Conservation (phyloP, 495 filamentous ascomycete species). For the Letharia columbiana region DNA sequence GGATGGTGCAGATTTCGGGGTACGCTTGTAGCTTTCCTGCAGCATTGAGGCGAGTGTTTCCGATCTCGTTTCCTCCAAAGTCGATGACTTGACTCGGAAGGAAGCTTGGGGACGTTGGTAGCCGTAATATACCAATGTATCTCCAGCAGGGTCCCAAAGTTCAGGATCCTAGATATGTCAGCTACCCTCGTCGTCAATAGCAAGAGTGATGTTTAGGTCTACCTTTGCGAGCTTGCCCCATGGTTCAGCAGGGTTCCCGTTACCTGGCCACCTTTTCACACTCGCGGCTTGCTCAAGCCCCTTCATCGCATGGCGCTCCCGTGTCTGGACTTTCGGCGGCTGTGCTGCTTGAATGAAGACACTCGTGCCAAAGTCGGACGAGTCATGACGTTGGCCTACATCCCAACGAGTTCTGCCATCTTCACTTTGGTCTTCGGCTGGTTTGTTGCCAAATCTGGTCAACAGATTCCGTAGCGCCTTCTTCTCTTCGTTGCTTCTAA, state of each 20-base stretch:
- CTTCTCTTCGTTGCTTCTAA: neutral
- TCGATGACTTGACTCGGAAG: conserved; percentile 48
- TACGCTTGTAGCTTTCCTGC: conserved; percentile 6
- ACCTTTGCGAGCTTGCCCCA: conserved; percentile 24
- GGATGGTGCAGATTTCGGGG: neutral
- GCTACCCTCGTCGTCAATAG: neutral
- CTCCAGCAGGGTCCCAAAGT: conserved; percentile 53
- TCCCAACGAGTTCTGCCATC: neutral
- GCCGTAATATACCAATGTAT: conserved; percentile 51
- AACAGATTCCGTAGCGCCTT: conserved; percentile 1
- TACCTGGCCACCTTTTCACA: conserved; percentile 20
- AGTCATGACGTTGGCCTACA: neutral
- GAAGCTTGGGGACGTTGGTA: conserved; percentile 41
- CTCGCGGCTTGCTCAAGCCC: conserved; percentile 24
- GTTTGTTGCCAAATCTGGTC: neutral
- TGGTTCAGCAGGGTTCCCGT: conserved; percentile 17
- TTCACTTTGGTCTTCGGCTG: neutral
- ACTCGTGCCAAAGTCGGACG: neutral
- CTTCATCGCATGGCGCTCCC: conserved; percentile 19
- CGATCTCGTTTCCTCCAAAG: conserved; percentile 36
- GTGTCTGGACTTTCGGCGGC: neutral
- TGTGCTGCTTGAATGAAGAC: conserved; percentile 5
- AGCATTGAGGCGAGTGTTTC: conserved; percentile 14
- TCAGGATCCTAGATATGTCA: conserved; percentile 42
- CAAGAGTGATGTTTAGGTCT: neutral